A percentile compares a stretch with the other conserved stretches of the same genome.
phyloP scores from a whole-genome alignment of 352 stramenopile genomes.

The Phytophthora megakarya region DNA sequence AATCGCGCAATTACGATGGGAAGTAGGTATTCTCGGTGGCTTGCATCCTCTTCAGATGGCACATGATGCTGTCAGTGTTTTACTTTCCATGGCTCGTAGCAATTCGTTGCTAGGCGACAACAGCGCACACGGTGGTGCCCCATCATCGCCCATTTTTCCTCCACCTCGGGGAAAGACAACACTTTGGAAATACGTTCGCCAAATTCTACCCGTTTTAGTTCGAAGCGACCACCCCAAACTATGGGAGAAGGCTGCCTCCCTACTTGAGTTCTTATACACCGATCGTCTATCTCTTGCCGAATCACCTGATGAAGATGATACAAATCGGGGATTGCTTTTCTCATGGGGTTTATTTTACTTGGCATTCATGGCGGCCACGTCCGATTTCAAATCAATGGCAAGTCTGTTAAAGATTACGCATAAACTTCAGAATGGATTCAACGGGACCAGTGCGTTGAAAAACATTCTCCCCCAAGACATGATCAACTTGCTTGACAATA shows the following conservation, averaged over 20 bases:
- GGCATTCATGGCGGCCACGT: constrained; percentile 55
- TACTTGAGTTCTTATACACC: constrained; percentile 74
- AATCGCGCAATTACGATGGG: constrained; percentile 81
- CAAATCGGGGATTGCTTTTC: constrained; percentile 51
- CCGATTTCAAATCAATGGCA: constrained; percentile 63
- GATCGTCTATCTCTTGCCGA: constrained; percentile 27
- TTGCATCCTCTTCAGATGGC: constrained; percentile 62
- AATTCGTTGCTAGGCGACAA: constrained; percentile 52
- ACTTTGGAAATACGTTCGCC: constrained; percentile 51
- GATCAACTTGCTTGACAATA: constrained; percentile 87
- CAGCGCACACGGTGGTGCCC: constrained; percentile 15
- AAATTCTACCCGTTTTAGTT: constrained; percentile 61
- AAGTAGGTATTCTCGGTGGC: constrained; percentile 61
- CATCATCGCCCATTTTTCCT: constrained; percentile 53
- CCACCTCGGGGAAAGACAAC: constrained; percentile 52
- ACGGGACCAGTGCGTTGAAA: constrained; percentile 69
- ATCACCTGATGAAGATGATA: constrained; percentile 38
- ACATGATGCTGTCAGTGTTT: constrained; percentile 68
- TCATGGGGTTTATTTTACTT: constrained; percentile 81
- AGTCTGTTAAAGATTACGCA: constrained; percentile 75
- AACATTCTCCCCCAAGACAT: constrained; percentile 91
- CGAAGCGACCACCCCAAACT: constrained; percentile 54
- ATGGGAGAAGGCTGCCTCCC: constrained; percentile 52
- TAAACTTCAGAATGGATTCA: constrained; percentile 53
- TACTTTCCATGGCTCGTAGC: constrained; percentile 66